Base-by-base conservation (phyloP, 2,329 filamentous ascomycete species). In the Fusarium torreyae region DNA sequence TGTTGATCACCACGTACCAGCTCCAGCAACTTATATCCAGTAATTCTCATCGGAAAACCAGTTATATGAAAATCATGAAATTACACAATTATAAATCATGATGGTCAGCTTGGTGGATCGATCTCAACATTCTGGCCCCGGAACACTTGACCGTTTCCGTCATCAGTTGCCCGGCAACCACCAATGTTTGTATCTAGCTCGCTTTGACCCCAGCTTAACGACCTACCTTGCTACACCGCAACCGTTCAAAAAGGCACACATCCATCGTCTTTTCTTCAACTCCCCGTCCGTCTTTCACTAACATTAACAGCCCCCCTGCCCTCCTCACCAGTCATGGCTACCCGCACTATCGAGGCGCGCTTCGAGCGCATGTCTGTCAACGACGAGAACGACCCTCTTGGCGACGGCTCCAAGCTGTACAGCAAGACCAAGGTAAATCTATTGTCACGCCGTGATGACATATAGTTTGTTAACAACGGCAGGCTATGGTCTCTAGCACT, bases 331-430 rank as follows among this genome's bases (percentile, higher is more conserved):
- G 72, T 67, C 63, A 90, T 95, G 92, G 89, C 94, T 69, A 88
- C 92, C 62, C 89, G 92, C 73, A 89, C 89, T 52, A 86, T 98
- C 46, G 95, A 98, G 83, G 86, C 92, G 81, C 92, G 93, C 75
- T 93, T 98, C 77, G 94, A 97, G 89, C 91, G 91, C 80, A 88
- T 98, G 82, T 91, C 92, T 20, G 93, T 98, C 67, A 91, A 92
- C 74, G 94, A 98, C 77, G 94, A 97, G 81, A 97, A 95, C 77
- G 91, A 93, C 62, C 81, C 84, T 65, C 81, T 84, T 33, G 82
- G 82, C 56, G 85, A 88, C 68, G 83, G 82, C 66, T 81, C 81
- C 58, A 85, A 85, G 67, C 65, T 71, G 26, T 90, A 92, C 78
- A 85, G 88, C 71, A 97, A 97, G 81, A 81, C 88, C 66, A 97